phyloP scores from a whole-genome alignment of 2,329 filamentous ascomycete species.

The Aspergillus aculeatus region DNA sequence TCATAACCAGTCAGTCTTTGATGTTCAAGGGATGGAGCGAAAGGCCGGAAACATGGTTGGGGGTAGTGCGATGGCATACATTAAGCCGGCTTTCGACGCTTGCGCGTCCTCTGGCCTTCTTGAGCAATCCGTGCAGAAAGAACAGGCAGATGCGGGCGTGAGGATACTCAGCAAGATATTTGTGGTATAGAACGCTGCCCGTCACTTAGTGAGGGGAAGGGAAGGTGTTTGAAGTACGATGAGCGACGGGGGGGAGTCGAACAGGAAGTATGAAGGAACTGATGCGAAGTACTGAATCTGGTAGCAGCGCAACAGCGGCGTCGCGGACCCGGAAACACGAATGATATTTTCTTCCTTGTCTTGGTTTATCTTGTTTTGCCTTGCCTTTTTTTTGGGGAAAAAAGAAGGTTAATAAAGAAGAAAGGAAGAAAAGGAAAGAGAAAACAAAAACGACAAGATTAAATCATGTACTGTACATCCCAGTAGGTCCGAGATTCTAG shows the following conservation, averaged over 20 bases:
- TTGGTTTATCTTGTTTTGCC: no score
- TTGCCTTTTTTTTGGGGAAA: no score
- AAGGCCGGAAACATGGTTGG: conserved; percentile 6
- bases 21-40: background rate
- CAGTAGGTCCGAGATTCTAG: conserved; percentile 2
- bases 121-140: background rate
- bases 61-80: conserved; percentile 7
- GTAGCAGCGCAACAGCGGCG: background rate
- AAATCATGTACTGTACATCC: background rate
- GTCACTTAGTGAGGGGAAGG: conserved; percentile 1
- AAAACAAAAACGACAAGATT: no score
- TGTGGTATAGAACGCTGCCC: background rate
- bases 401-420: no score
- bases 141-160: background rate
- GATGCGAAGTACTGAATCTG: background rate
- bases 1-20: background rate
- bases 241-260: conserved; percentile 3
- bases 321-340: background rate
- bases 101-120: background rate
- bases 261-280: conserved; percentile 1
- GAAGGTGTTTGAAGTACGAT: conserved; percentile 3
- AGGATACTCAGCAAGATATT: background rate
- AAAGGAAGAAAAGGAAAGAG: no score
- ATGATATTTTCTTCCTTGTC: background rate
- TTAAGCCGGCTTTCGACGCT: background rate